phyloP scores from a whole-genome alignment of 352 stramenopile genomes.

The Ophiocytium majus region DNA sequence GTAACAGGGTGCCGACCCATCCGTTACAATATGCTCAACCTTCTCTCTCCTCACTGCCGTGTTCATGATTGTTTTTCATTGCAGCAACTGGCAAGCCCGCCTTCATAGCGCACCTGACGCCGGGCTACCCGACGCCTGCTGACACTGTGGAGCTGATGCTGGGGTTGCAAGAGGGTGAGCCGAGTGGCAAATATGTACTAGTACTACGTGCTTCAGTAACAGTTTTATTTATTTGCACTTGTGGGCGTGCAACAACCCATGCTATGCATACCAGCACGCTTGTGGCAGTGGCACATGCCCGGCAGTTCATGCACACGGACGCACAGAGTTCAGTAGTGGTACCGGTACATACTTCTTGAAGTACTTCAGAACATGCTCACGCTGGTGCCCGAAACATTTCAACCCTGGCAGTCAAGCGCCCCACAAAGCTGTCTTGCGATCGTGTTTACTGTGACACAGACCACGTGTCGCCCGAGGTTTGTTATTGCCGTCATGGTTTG shows the following conservation, averaged over 20 bases:
- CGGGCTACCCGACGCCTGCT: conserved; percentile 78
- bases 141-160: conserved; percentile 93
- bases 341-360: background rate
- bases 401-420: background rate
- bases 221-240: background rate
- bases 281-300: no score
- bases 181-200: background rate
- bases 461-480: no score
- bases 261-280: background rate
- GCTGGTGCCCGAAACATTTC: background rate
- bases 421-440: background rate
- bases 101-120: conserved; percentile 95
- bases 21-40: no score
- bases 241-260: background rate
- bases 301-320: no score
- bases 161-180: conserved; percentile 73
- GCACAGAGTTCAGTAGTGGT: no score
- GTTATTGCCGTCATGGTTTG: background rate
- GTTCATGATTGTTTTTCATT: no score
- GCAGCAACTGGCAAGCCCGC: conserved; percentile 66
- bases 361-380: background rate
- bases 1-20: no score
- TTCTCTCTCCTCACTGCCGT: no score
- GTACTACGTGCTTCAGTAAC: background rate
- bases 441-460: no score